Base-by-base conservation (phyloP, 2,329 filamentous ascomycete genomes). In the Penicillium capsulatum region DNA sequence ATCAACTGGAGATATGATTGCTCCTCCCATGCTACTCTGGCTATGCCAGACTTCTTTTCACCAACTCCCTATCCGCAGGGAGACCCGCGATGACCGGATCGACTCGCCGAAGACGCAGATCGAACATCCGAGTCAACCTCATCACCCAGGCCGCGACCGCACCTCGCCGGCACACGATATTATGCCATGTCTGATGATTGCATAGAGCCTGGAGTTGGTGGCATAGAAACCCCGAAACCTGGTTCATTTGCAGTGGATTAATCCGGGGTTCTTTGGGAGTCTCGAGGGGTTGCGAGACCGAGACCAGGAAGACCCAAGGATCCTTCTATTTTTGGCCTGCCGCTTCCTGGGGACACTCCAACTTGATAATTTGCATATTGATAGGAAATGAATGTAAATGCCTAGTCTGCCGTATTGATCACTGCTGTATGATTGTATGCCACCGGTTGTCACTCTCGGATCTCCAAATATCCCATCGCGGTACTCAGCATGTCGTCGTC, bases 181-280 rank as follows among this genome's bases (percentile, higher is more conserved):
- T 38, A 47, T 44, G 47, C 58, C 47, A 60, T 49, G 54, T 58
- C 40, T 63, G 55, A 63, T 43, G 60, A 64, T 57, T 62, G 60
- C 60, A 64, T 64, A 52, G 44, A 51, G 47, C 44, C 46, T 49
- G 60, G 59, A 59, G 59, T 64, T 61, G 51, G 45, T 55, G 58
- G 51, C 55, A 54, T 60, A 45, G 45, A 52, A 47, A 50, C 53
- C 43, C 44, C 35, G 50, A 37, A 48, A 55, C 44, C 45, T 45
- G 48, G 47, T 58, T 55, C 31, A 40, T 51, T 48, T 16, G 42
- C 35, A 36, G 28, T 44, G 40, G 38, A 47, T 56, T 53, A 24
- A 29, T 29, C 34, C 10, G 26, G 6, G 6, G 9, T 28, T 27
- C 44, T 40, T 26, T 26, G 16, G 19, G 16, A 19, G 9, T 34